phyloP scores from a whole-genome alignment of 495 filamentous ascomycete genomes.

The Trichoderma asperelloides region DNA sequence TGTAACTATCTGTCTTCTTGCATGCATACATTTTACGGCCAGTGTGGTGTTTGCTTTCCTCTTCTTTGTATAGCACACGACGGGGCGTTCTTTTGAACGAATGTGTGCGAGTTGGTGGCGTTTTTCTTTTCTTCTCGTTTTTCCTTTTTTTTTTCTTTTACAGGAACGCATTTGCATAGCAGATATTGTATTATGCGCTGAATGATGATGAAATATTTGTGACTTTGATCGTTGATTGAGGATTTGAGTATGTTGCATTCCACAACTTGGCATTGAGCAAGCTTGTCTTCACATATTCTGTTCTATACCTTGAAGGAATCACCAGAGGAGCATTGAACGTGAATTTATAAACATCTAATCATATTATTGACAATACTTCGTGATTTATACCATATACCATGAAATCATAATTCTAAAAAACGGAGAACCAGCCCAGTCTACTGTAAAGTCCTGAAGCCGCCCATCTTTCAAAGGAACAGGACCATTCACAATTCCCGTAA shows the following conservation, averaged over 20 bases:
- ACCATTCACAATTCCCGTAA: neutral
- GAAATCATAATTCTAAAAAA: too few species aligned
- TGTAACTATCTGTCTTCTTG: neutral
- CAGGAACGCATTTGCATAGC: neutral
- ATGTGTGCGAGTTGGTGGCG: neutral
- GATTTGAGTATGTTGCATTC: too few species aligned
- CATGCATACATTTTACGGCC: neutral
- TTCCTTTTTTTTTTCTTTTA: neutral
- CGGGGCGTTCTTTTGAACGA: neutral
- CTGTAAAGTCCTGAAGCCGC: neutral
- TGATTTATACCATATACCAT: neutral
- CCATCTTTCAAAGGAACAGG: neutral
- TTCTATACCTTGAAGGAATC: too few species aligned
- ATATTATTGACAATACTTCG: neutral
- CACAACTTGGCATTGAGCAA: too few species aligned
- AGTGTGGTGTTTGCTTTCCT: neutral
- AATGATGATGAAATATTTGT: neutral
- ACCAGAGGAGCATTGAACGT: neutral
- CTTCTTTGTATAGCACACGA: neutral
- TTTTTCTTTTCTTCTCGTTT: neutral
- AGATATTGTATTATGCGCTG: constrained; percentile 2
- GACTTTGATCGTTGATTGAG: too few species aligned
- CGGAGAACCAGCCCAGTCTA: too few species aligned
- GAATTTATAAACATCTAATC: neutral
- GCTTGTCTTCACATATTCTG: too few species aligned